phyloP scores from a whole-genome alignment of 2,329 filamentous ascomycete species.

The Aureobasidium sp. region DNA sequence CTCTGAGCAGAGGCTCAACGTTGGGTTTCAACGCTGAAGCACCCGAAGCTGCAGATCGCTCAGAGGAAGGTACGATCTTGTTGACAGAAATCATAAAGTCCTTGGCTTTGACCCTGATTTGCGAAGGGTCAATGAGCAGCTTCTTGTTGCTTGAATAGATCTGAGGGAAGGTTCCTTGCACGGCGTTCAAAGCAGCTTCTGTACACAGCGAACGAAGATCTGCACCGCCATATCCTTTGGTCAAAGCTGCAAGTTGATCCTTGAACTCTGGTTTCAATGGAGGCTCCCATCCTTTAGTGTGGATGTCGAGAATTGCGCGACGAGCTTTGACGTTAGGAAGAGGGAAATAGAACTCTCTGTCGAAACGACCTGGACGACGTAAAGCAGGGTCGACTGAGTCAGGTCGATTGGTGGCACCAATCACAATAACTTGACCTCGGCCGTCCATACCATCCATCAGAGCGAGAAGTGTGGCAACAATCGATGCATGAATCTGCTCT shows the following conservation, averaged over 20 bases:
- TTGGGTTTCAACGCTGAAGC: conserved; percentile 71
- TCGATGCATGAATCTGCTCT: conserved; percentile 97
- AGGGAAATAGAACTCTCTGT: conserved; percentile 97
- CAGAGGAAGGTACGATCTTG: conserved; percentile 91
- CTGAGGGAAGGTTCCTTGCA: conserved; percentile 91
- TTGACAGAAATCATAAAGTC: conserved; percentile 98
- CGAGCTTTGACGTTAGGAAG: conserved; percentile 74
- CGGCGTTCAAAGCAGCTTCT: conserved; percentile 89
- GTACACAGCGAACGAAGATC: conserved; percentile 91
- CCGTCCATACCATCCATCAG: conserved; percentile 98
- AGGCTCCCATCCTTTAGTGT: conserved; percentile 87
- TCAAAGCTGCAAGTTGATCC: conserved; percentile 72
- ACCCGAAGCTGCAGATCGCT: conserved; percentile 77
- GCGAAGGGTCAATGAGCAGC: conserved; percentile 74
- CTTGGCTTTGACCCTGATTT: conserved; percentile 78
- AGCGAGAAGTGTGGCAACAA: conserved; percentile 87
- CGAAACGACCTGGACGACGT: conserved; percentile 86
- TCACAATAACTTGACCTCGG: conserved; percentile 93
- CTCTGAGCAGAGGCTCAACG: conserved; percentile 71
- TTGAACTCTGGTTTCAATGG: conserved; percentile 70
- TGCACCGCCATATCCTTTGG: conserved; percentile 94
- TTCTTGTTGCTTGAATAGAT: conserved; percentile 90
- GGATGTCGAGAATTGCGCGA: conserved; percentile 84
- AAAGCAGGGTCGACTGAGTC: conserved; percentile 97
- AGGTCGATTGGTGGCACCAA: conserved; percentile 94